phyloP scores from a whole-genome alignment of 192 early-diverging fungal species.

The Coemansia sp. region DNA sequence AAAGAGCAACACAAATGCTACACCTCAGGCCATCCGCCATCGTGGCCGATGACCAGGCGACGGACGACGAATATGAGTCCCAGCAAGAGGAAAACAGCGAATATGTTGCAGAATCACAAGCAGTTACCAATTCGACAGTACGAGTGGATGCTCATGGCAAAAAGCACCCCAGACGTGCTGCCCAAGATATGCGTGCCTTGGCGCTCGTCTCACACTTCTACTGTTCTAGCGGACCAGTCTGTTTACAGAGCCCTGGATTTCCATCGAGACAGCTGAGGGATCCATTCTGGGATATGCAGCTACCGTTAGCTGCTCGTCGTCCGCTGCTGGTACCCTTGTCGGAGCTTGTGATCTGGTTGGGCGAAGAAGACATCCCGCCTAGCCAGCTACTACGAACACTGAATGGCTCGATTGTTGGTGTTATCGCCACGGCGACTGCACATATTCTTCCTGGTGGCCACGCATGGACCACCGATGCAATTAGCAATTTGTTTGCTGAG shows the following conservation, averaged over 20 bases:
- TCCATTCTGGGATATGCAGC: constrained; percentile 57
- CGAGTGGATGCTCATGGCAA: constrained; percentile 13
- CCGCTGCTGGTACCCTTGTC: constrained; percentile 68
- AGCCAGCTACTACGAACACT: constrained; percentile 79
- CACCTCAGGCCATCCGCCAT: constrained; percentile 2
- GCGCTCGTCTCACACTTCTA: constrained; percentile 73
- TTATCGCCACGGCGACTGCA: constrained; percentile 57
- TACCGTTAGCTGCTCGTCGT: constrained; percentile 54
- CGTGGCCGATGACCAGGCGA: not conserved
- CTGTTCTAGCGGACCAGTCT: constrained; percentile 2
- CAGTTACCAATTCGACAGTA: not conserved
- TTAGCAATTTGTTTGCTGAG: constrained; percentile 20
- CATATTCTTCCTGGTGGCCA: constrained; percentile 17
- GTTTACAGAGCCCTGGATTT: not conserved
- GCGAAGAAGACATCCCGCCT: constrained; percentile 72
- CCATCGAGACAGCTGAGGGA: not conserved
- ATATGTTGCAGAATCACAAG: not conserved
- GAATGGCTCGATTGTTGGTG: constrained; percentile 81
- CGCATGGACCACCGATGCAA: constrained; percentile 30
- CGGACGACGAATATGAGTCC: not conserved
- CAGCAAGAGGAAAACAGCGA: constrained; percentile 1
- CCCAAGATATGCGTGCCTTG: constrained; percentile 67
- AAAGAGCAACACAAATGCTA: constrained; percentile 18
- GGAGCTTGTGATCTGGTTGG: constrained; percentile 64
- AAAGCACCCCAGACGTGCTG: constrained; percentile 56